Base-by-base conservation (phyloP, 2,329 filamentous ascomycete genomes). In the Aureobasidium lini region DNA sequence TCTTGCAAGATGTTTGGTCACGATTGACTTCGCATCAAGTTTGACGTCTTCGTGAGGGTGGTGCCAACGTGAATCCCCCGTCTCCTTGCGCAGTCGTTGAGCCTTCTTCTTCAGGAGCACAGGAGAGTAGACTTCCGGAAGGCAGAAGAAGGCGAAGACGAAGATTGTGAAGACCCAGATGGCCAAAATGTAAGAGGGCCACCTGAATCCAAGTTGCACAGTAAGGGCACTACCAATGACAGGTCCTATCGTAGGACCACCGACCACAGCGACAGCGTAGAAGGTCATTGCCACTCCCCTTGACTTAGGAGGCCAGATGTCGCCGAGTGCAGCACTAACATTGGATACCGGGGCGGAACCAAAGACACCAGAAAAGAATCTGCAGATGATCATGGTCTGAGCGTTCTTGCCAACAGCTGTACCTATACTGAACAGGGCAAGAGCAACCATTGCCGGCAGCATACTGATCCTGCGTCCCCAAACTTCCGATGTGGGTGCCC, bases 361-460 rank as follows among this genome's bases (percentile, higher is more conserved):
- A 61, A 78, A 78, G 2, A 78, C 62, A 3, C 77, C 77, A 10
- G 64, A 72, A 60, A 79, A 76, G 66, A 77, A 79, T 2, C 77
- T 69, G 3, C 71, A 76, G 56, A 76, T 62, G 62, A 76, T 72
- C 6, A 77, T 61, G 1, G 68, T 67, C 3, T 67, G 64, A 1
- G 73, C 68, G 54, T 70, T 73, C 60, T 67, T 69, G 63, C 71
- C 75, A 9, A 65, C 70, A 2, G 75, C 78, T 1, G 74, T 74
- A 5, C 73, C 77, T 52, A 81, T 76, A 16, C 73, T 76, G 65
- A 80, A 79, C 9, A 79, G 60, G 1, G 67, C 75, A 11, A 79
- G 69, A 8, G 72, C 64, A 16, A 75, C 67, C 47, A 79, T 69
- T 1, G 76, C 71, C 4, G 75, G 74, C 6, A 79, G 67, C 66